These are phyloP conservation scores for Blastobotrys serpentis DNA, from an alignment of 1,139 yeast genomes.

Conservation along the genomic window DNA sequence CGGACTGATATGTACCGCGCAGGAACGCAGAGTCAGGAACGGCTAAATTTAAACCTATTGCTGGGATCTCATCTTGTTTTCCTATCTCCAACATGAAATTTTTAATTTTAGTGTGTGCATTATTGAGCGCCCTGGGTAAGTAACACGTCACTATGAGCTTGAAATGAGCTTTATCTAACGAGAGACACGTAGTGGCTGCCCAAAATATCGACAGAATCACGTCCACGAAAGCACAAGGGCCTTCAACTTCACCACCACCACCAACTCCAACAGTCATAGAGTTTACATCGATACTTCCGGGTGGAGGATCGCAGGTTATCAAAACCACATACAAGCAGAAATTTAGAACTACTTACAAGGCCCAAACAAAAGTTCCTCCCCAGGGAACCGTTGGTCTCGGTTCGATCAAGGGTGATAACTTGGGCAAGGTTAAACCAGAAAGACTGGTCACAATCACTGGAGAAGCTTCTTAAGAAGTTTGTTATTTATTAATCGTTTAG, in stretches of 20 bases:
- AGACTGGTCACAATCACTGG: conserved; percentile 21
- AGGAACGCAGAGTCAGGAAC: neutral
- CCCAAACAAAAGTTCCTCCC: conserved; percentile 42
- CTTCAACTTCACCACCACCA: conserved; percentile 14
- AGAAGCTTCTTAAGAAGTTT: too few species aligned
- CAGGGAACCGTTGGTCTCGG: conserved; percentile 63
- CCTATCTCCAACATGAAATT: neutral
- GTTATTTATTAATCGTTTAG: too few species aligned
- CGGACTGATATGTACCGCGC: conserved; percentile 3
- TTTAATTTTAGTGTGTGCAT: conserved; percentile 4
- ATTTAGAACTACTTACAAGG: conserved; percentile 44
- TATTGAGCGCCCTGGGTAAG: conserved; percentile 6
- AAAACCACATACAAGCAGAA: conserved; percentile 51
- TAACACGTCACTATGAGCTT: neutral
- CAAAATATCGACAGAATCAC: conserved; percentile 14
- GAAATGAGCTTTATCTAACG: neutral
- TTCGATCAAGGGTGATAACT: conserved; percentile 50
- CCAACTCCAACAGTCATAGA: conserved; percentile 47
- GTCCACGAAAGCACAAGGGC: conserved; percentile 1
- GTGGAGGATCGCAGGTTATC: conserved; percentile 42
- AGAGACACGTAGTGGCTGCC: neutral
- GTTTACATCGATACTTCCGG: conserved; percentile 50
- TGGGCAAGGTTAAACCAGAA: conserved; percentile 46
- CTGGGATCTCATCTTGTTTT: neutral
- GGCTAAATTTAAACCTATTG: neutral